These are phyloP conservation scores for Platanthera zijinensis DNA, from an alignment of 106 monocot species.

Conservation along the genomic window DNA sequence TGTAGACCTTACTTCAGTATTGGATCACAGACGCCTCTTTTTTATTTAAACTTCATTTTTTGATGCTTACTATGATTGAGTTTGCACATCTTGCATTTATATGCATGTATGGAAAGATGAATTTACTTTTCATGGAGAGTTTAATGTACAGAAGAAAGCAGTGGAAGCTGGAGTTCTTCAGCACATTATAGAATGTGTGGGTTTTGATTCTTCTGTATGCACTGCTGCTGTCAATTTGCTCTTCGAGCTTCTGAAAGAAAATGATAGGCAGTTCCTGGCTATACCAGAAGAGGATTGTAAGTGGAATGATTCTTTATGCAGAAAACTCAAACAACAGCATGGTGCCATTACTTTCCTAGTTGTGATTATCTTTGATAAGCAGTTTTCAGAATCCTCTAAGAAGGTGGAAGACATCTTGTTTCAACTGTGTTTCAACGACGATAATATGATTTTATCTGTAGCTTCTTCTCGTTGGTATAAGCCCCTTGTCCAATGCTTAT, in stretches of 20 bases:
- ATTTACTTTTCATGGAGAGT: neutral
- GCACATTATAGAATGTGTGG: conserved; percentile 6
- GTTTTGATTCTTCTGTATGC: neutral
- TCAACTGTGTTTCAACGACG: conserved; percentile 18
- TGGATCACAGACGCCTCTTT: too few relatives aligned
- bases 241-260: conserved; percentile 12
- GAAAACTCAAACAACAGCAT: conserved; percentile 7
- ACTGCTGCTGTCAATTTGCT: conserved; percentile 12
- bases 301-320: conserved; percentile 11
- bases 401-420: conserved; percentile 18
- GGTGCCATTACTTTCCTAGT: conserved; percentile 13
- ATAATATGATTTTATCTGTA: conserved; percentile 6
- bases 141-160: conserved; percentile 9
- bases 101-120: neutral
- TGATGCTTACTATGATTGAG: neutral
- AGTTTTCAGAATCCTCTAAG: conserved; percentile 1
- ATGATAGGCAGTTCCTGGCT: neutral
- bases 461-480: conserved; percentile 19
- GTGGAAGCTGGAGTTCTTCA: conserved; percentile 13
- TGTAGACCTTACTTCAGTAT: neutral
- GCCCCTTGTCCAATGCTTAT: conserved; percentile 15
- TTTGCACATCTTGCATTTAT: neutral
- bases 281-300: neutral
- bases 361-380: conserved; percentile 2
- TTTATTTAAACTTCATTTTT: neutral